phyloP scores from a whole-genome alignment of 768 basidiomycete species.

The Suillus paluster region DNA sequence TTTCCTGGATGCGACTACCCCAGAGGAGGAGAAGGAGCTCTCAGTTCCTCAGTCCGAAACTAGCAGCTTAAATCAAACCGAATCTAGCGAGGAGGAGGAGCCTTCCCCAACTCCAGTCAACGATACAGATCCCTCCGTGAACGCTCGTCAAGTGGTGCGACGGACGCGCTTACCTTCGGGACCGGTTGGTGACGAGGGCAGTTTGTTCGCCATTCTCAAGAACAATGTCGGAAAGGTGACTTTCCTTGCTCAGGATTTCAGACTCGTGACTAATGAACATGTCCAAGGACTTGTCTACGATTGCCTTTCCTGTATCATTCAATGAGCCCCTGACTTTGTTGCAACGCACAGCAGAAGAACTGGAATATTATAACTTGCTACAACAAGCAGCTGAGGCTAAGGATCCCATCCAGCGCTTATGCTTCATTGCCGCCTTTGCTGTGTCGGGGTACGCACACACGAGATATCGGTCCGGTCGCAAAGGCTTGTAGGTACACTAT shows the following conservation, averaged over 20 bases:
- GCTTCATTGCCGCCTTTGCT: conserved; percentile 82
- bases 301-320: conserved; percentile 86
- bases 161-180: conserved; percentile 64
- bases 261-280: conserved; percentile 3
- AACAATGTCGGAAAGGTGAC: conserved; percentile 87
- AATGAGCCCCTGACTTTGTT: conserved; percentile 87
- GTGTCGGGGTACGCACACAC: conserved; percentile 86
- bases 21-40: conserved; percentile 44
- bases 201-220: conserved; percentile 80
- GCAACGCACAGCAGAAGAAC: conserved; percentile 81
- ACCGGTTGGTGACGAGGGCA: conserved; percentile 75
- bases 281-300: conserved; percentile 75
- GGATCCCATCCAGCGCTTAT: conserved; percentile 70
- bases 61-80: conserved; percentile 42
- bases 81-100: conserved; percentile 56
- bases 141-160: conserved; percentile 41
- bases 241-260: conserved; percentile 8
- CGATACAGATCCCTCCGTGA: conserved; percentile 12
- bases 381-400: conserved; percentile 59
- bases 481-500: conserved; percentile 73
- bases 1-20: conserved; percentile 52
- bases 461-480: conserved; percentile 77
- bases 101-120: conserved; percentile 1
- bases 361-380: conserved; percentile 79
- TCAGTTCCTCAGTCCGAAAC: conserved; percentile 45